These are phyloP conservation scores for Arabidopsis hybrid DNA, from an alignment of 441 rosid species.

Conservation along the genomic window DNA sequence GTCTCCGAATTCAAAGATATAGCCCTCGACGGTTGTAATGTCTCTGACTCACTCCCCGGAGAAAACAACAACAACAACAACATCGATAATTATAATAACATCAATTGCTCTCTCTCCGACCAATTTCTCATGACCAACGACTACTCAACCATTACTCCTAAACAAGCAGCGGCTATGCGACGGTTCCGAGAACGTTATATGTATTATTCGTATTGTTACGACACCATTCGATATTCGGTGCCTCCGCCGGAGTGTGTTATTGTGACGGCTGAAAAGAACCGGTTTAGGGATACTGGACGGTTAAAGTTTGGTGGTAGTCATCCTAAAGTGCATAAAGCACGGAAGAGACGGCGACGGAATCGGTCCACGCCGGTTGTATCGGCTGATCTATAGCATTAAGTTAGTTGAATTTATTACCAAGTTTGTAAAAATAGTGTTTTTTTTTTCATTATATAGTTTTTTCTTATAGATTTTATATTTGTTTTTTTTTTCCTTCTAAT, in stretches of 20 bases:
- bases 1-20: constrained; percentile 75
- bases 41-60: constrained; percentile 57
- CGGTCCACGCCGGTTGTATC: constrained; percentile 28
- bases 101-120: constrained; percentile 44
- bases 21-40: constrained; percentile 70
- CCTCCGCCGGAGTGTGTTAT: constrained; percentile 77
- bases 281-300: constrained; percentile 73
- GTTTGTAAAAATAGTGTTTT: constrained; percentile 14
- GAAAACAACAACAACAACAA: constrained; percentile 20
- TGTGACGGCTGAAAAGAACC: constrained; percentile 50
- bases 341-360: constrained; percentile 32
- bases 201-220: constrained; percentile 93
- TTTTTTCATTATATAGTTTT: not conserved
- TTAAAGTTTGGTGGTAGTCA: constrained; percentile 75
- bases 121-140: constrained; percentile 50
- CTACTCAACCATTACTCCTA: constrained; percentile 49
- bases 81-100: constrained; percentile 26
- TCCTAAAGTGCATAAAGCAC: constrained; percentile 22
- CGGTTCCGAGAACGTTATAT: constrained; percentile 69
- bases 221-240: constrained; percentile 60
- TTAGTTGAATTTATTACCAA: not conserved
- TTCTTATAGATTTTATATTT: not conserved
- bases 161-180: constrained; percentile 61
- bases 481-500: not conserved
- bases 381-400: constrained; percentile 33